Evolutionary conservation across 108 stramenopile species (phyloP).

Genomic region (Fragilariopsis cylindrus): DNA sequence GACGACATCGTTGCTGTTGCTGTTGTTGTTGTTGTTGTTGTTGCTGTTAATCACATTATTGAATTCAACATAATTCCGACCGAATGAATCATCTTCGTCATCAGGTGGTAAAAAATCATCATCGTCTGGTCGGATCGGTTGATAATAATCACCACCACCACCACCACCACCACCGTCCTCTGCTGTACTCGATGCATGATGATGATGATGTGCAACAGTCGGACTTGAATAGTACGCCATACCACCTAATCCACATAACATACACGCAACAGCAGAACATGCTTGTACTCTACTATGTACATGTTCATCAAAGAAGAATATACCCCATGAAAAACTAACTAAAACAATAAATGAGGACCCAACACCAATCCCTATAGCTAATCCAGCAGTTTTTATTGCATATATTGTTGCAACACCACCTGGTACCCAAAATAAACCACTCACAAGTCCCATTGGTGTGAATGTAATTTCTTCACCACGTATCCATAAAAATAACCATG

Average conservation of each 20-base stretch:
- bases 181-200: not conserved
- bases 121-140: conserved; percentile 5
- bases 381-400: conserved; percentile 77
- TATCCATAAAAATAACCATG: conserved; percentile 47
- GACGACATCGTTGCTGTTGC: not conserved
- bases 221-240: conserved; percentile 76
- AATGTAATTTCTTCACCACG: conserved; percentile 46
- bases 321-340: conserved; percentile 78
- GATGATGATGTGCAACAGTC: conserved; percentile 14
- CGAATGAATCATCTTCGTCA: conserved; percentile 2
- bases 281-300: conserved; percentile 44
- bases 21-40: not conserved
- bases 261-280: conserved; percentile 53
- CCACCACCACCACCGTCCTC: not conserved
- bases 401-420: conserved; percentile 74
- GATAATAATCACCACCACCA: conserved; percentile 8
- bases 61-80: not conserved
- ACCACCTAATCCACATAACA: conserved; percentile 69
- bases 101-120: conserved; percentile 8
- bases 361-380: conserved; percentile 78
- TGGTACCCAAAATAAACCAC: conserved; percentile 72
- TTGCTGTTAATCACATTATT: too few relatives aligned
- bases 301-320: conserved; percentile 73
- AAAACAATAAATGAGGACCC: conserved; percentile 79
- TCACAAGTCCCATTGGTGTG: conserved; percentile 83